A percentile compares a stretch with the other conserved stretches of the same genome.
phyloP scores from a whole-genome alignment of 768 basidiomycete species.

The Russula vinacea region DNA sequence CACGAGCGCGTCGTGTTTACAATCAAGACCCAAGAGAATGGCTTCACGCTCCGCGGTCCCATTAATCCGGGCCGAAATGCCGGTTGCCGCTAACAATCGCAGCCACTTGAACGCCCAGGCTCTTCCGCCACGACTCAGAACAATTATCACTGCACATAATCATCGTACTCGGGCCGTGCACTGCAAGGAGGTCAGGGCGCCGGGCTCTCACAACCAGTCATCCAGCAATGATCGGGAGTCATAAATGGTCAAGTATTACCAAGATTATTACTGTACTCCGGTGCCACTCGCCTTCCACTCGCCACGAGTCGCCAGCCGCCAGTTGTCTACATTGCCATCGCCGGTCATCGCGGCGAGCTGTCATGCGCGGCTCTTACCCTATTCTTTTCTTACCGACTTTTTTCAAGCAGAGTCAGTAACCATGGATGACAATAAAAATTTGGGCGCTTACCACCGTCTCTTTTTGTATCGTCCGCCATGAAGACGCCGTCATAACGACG shows the following conservation, averaged over 20 bases:
- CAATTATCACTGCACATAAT: neutral
- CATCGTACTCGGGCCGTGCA: neutral
- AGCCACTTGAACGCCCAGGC: too few species aligned
- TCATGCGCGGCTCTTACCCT: neutral
- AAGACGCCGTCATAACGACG: neutral
- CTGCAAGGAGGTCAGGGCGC: neutral
- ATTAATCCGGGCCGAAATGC: too few species aligned
- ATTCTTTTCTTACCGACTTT: neutral
- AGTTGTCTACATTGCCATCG: neutral
- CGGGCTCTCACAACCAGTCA: neutral
- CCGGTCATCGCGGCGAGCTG: neutral
- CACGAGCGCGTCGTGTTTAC: too few species aligned
- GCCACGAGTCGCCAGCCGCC: neutral
- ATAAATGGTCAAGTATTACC: neutral
- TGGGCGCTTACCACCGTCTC: neutral
- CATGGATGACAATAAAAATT: neutral
- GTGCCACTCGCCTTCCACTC: too few species aligned
- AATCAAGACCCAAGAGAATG: too few species aligned
- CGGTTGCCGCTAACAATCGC: neutral
- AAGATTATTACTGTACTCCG: too few species aligned
- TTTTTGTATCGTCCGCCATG: neutral
- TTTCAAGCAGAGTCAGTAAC: neutral
- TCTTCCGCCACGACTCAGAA: too few species aligned
- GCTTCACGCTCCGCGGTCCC: too few species aligned
- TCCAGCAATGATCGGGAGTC: neutral